These are phyloP conservation scores for Symbiotaphrina buchneri DNA, from an alignment of 495 filamentous ascomycete species.

Conservation along the genomic window DNA sequence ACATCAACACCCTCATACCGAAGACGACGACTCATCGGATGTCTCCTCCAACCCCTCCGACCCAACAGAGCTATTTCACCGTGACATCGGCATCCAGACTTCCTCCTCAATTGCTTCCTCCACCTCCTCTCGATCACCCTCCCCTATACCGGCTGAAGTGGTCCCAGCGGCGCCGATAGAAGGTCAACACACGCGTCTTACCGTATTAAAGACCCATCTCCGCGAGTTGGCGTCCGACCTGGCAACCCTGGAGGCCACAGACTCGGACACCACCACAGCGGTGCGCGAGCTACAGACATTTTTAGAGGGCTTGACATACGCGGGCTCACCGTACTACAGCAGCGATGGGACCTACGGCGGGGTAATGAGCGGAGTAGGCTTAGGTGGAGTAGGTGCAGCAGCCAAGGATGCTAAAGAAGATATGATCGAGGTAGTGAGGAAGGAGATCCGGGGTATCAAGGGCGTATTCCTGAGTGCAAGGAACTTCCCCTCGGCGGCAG, in stretches of 20 bases:
- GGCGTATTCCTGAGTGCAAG: slow-evolving; percentile 68
- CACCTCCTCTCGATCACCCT: not conserved
- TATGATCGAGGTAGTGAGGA: slow-evolving; percentile 52
- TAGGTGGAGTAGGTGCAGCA: slow-evolving; percentile 17
- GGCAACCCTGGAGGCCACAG: slow-evolving; percentile 17
- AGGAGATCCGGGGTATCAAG: slow-evolving; percentile 82
- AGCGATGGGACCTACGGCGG: slow-evolving; percentile 1
- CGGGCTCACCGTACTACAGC: slow-evolving; percentile 15
- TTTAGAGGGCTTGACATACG: slow-evolving; percentile 28
- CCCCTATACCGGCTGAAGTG: slow-evolving; percentile 11
- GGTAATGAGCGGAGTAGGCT: slow-evolving; percentile 4
- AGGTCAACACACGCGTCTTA: slow-evolving; percentile 2
- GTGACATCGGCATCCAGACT: slow-evolving; percentile 76
- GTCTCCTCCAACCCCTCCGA: slow-evolving; percentile 31
- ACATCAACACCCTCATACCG: slow-evolving; percentile 13
- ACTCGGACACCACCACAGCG: slow-evolving; percentile 16
- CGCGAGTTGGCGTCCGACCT: slow-evolving; percentile 18
- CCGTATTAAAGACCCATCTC: slow-evolving; percentile 2
- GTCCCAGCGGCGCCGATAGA: not conserved
- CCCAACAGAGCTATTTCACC: slow-evolving; percentile 75
- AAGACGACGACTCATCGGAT: slow-evolving; percentile 24
- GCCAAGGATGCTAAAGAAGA: slow-evolving; percentile 38
- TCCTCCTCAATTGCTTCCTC: slow-evolving; percentile 17
- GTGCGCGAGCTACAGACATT: slow-evolving; percentile 24
- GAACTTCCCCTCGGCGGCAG: slow-evolving; percentile 35